Evolutionary conservation across 1,139 yeast genomes (phyloP).

Genomic region (Petasospora fabianii): DNA sequence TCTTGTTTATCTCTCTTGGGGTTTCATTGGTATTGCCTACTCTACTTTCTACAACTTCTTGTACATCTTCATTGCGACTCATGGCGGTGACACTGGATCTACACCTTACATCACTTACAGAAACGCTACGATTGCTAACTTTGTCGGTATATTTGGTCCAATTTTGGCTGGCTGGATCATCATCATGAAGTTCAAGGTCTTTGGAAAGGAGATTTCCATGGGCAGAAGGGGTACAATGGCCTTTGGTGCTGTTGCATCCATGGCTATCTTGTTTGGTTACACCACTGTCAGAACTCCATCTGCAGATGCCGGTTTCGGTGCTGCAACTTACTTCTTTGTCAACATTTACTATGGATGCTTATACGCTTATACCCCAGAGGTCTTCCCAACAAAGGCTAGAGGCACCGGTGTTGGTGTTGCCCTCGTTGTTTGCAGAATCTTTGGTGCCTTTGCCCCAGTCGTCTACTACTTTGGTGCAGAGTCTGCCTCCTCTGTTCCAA

Average conservation of each 20-base stretch:
- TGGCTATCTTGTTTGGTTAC: slow-evolving; percentile 55
- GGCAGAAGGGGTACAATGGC: slow-evolving; percentile 57
- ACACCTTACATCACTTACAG: slow-evolving; percentile 42
- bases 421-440: slow-evolving; percentile 40
- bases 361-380: slow-evolving; percentile 53
- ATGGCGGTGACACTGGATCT: slow-evolving; percentile 37
- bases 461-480: slow-evolving; percentile 45
- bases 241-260: slow-evolving; percentile 48
- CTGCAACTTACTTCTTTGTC: slow-evolving; percentile 47
- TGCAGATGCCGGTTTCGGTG: slow-evolving; percentile 51
- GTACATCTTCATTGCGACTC: slow-evolving; percentile 38
- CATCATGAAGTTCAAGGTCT: slow-evolving; percentile 34
- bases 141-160: slow-evolving; percentile 55
- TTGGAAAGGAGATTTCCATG: slow-evolving; percentile 21
- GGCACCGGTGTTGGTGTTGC: slow-evolving; percentile 50
- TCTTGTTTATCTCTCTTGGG: slow-evolving; percentile 39
- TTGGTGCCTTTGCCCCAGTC: slow-evolving; percentile 46
- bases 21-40: slow-evolving; percentile 41
- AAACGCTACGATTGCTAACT: slow-evolving; percentile 48
- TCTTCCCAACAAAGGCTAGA: slow-evolving; percentile 47
- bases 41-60: slow-evolving; percentile 42
- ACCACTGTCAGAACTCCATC: slow-evolving; percentile 48
- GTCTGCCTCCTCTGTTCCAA: slow-evolving; percentile 45
- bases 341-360: slow-evolving; percentile 49
- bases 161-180: slow-evolving; percentile 46